Conservation (phyloP, 2,329 filamentous ascomycete genomes). For the Pyrenophora graminea region DNA sequence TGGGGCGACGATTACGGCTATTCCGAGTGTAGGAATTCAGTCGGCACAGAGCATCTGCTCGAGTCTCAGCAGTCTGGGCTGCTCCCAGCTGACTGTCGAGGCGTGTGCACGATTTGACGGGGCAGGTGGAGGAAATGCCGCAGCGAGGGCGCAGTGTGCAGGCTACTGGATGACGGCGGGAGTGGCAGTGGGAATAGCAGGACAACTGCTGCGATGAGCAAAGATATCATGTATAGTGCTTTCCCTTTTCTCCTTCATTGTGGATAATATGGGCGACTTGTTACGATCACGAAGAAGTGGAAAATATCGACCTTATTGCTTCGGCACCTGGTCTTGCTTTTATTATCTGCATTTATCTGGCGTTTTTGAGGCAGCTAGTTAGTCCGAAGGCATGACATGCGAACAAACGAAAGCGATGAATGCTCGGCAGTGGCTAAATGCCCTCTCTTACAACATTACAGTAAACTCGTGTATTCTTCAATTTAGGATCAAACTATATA, state of each 20-base stretch:
- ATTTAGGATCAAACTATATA: no score
- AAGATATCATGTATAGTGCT: background rate
- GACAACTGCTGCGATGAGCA: slow-evolving; percentile 35
- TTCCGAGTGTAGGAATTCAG: slow-evolving; percentile 37
- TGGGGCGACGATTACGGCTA: slow-evolving; percentile 55
- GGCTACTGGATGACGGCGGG: slow-evolving; percentile 28
- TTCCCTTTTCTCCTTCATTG: slow-evolving; percentile 20
- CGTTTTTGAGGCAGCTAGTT: background rate
- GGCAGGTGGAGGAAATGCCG: slow-evolving; percentile 42
- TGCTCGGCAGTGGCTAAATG: no score
- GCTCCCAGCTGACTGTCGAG: slow-evolving; percentile 53
- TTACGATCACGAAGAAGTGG: background rate
- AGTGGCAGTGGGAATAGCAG: slow-evolving; percentile 51
- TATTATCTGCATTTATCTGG: background rate
- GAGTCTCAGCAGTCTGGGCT: slow-evolving; percentile 51
- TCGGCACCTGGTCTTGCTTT: slow-evolving; percentile 3
- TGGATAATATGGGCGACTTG: slow-evolving; percentile 24
- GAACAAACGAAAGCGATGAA: no score
- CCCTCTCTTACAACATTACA: no score
- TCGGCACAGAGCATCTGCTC: slow-evolving; percentile 40
- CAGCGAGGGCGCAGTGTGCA: slow-evolving; percentile 18
- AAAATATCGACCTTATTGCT: slow-evolving; percentile 3
- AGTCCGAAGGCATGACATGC: no score
- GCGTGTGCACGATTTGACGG: slow-evolving; percentile 51
- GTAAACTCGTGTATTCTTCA: no score